Conservation (phyloP, 164 flowering plant species). For the Annona cherimola region DNA sequence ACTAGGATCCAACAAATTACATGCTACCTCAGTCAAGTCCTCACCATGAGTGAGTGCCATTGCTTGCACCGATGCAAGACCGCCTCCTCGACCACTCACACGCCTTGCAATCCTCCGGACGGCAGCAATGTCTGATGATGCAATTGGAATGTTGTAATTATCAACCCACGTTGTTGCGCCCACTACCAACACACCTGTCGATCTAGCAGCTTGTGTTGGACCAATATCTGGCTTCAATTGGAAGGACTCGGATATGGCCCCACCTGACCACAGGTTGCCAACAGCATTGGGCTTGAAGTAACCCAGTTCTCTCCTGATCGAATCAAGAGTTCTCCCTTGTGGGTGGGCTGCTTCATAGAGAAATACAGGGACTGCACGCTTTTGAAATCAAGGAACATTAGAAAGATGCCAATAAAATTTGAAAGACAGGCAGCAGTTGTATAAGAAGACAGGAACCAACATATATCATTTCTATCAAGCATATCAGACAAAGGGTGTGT, state of each 20-base stretch:
- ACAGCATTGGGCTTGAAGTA: conserved; percentile 53
- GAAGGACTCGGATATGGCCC: conserved; percentile 36
- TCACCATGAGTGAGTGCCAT: conserved; percentile 65
- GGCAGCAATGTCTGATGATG: conserved; percentile 45
- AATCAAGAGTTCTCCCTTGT: conserved; percentile 51
- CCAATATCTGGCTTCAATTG: conserved; percentile 56
- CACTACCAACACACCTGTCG: conserved; percentile 49
- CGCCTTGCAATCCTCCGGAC: conserved; percentile 46
- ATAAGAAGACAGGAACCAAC: neutral
- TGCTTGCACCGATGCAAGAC: conserved; percentile 72
- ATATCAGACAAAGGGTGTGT: neutral
- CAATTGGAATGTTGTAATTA: conserved; percentile 56
- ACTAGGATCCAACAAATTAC: conserved; percentile 63
- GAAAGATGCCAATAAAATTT: neutral
- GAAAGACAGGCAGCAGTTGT: neutral
- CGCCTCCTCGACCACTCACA: conserved; percentile 79
- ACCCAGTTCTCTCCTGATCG: conserved; percentile 58
- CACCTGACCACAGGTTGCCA: conserved; percentile 68
- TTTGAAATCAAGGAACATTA: neutral
- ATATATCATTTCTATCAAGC: neutral
- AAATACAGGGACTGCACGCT: conserved; percentile 57
- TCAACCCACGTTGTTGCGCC: conserved; percentile 69
- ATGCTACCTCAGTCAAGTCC: conserved; percentile 62
- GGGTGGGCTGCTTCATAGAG: conserved; percentile 71
- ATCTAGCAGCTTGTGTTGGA: conserved; percentile 33